Percentiles rank a stretch among this genome's conserved stretches.
Conservation (phyloP, 345 rosid species). For the Gossypium turneri region DNA sequence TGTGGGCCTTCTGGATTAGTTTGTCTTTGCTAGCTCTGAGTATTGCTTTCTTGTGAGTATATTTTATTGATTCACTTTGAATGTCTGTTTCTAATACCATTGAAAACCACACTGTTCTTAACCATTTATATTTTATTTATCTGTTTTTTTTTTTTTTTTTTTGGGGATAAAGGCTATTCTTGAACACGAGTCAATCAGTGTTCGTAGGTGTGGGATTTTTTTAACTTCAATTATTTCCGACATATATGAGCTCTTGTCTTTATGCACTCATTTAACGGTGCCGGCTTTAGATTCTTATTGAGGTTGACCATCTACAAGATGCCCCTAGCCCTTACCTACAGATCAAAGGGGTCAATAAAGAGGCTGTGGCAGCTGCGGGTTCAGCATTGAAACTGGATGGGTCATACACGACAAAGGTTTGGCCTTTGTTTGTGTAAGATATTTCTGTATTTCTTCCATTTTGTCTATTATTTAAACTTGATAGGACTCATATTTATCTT, state of each 20-base stretch:
- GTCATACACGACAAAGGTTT: conserved; percentile 95
- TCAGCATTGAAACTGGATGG: conserved; percentile 81
- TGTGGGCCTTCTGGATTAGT: background rate
- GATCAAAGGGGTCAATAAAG: conserved; percentile 94
- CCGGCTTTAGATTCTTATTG: conserved; percentile 63
- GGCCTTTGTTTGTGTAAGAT: conserved; percentile 7
- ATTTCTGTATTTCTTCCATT: background rate
- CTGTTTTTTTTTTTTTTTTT: background rate
- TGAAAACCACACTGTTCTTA: background rate
- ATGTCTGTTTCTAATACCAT: background rate
- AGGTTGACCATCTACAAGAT: conserved; percentile 94
- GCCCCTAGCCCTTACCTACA: conserved; percentile 75
- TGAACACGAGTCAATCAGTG: background rate
- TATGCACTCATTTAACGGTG: background rate
- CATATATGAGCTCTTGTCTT: background rate
- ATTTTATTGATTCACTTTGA: background rate
- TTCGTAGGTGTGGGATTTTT: background rate
- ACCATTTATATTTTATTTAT: background rate
- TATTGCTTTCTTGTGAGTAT: background rate
- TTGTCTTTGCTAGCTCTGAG: background rate
- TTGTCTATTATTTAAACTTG: background rate
- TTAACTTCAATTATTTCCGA: background rate
- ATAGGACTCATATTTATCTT: conserved; percentile 1
- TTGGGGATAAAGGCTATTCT: background rate
- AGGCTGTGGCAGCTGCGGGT: conserved; percentile 91